These are phyloP conservation scores for Candida peoriensis DNA, from an alignment of 805 yeast genomes.

Conservation along the genomic window DNA sequence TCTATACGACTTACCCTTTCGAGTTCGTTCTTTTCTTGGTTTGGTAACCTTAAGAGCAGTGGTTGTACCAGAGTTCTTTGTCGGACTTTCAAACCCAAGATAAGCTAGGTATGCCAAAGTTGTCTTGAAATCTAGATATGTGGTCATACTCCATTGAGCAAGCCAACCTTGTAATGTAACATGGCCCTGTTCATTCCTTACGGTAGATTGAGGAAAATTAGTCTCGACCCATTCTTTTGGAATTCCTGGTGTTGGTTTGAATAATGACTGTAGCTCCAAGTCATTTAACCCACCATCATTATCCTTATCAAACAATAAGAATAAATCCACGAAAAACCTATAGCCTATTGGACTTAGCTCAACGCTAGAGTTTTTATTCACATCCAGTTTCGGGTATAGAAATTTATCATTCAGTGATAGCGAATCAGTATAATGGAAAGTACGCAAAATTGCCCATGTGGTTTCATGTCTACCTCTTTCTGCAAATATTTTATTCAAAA, in stretches of 20 bases:
- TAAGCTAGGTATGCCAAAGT: conserved; percentile 87
- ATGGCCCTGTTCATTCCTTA: conserved; percentile 82
- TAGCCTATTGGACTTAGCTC: conserved; percentile 93
- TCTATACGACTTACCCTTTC: conserved; percentile 63
- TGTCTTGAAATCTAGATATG: conserved; percentile 75
- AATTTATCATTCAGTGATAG: conserved; percentile 76
- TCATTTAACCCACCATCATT: conserved; percentile 94
- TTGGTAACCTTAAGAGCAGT: conserved; percentile 75
- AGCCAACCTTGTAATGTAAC: conserved; percentile 97
- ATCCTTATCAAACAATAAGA: conserved; percentile 83
- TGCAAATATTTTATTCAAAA: conserved; percentile 75
- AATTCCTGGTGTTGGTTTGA: conserved; percentile 88
- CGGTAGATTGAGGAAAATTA: conserved; percentile 83
- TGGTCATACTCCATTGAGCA: conserved; percentile 98
- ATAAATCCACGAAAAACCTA: conserved; percentile 84
- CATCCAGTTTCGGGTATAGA: conserved; percentile 74
- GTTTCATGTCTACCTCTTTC: conserved; percentile 95
- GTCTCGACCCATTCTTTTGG: conserved; percentile 84
- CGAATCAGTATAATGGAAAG: conserved; percentile 90
- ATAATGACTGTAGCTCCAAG: conserved; percentile 60
- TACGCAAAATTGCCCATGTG: conserved; percentile 88
- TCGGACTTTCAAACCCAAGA: conserved; percentile 69
- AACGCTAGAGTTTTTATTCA: conserved; percentile 70
- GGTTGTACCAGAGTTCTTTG: conserved; percentile 25
- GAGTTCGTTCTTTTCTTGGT: conserved; percentile 63